phyloP scores from a whole-genome alignment of 257 asterid genomes.

The Dorcoceras hygrometricum region DNA sequence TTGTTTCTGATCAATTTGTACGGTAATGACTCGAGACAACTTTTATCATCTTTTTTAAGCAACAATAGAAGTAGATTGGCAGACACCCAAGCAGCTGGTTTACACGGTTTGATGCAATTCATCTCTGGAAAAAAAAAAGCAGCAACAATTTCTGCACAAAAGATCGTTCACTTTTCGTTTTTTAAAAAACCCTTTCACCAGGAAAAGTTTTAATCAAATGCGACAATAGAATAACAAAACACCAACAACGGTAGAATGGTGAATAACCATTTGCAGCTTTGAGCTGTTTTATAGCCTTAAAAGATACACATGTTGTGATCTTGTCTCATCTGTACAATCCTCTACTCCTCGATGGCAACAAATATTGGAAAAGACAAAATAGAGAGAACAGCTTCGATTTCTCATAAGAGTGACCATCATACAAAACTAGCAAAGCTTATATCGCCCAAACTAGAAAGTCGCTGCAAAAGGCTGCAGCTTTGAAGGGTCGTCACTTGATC shows the following conservation, averaged over 20 bases:
- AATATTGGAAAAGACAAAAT: background rate
- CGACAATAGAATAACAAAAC: background rate
- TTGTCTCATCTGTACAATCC: slow-evolving; percentile 8
- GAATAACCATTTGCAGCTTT: background rate
- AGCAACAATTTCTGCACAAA: background rate
- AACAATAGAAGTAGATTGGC: background rate
- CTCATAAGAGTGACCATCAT: background rate
- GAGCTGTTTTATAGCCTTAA: background rate
- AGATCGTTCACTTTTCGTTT: too few species aligned
- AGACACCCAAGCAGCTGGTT: background rate
- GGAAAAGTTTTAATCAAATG: background rate
- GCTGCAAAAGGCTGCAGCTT: background rate
- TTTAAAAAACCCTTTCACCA: background rate
- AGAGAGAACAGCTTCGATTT: background rate
- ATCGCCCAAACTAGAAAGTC: background rate
- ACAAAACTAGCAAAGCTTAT: background rate
- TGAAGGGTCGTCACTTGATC: background rate
- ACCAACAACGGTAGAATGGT: background rate
- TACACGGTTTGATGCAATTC: too few species aligned
- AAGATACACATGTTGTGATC: background rate
- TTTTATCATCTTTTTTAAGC: too few species aligned
- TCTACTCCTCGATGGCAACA: background rate
- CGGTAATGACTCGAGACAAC: background rate
- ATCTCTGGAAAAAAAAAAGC: too few species aligned
- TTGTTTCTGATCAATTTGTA: too few species aligned